Evolutionary conservation across 257 asterid species (phyloP).

Genomic region (Solanum verrucosum): DNA sequence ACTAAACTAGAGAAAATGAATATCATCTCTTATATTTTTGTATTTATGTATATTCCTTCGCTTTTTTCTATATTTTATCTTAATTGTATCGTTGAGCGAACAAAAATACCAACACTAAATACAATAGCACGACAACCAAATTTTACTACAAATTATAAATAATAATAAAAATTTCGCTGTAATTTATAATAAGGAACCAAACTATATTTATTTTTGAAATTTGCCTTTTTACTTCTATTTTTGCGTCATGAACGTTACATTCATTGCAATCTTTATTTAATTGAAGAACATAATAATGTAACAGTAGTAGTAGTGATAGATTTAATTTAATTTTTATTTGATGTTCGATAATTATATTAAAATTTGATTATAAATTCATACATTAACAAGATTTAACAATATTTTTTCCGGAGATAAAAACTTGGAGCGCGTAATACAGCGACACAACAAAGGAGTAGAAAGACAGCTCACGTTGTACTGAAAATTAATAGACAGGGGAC

Average conservation of each 20-base stretch:
- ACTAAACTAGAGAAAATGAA: background rate
- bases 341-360: background rate
- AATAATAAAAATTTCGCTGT: background rate
- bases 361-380: background rate
- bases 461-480: background rate
- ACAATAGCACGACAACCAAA: background rate
- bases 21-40: background rate
- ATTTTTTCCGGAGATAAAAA: background rate
- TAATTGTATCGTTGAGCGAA: background rate
- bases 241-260: background rate
- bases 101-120: background rate
- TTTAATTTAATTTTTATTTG: too few species aligned
- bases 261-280: background rate
- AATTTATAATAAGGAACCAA: background rate
- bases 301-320: too few species aligned
- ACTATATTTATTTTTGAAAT: background rate
- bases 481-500: conserved; percentile 10
- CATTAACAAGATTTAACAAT: too few species aligned
- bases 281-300: background rate
- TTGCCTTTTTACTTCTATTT: background rate
- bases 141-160: background rate
- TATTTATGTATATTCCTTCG: background rate
- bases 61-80: background rate
- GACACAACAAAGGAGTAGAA: background rate
- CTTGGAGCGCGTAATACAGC: background rate